phyloP scores from a whole-genome alignment of 768 basidiomycete genomes.

The Dioszegia hungarica region DNA sequence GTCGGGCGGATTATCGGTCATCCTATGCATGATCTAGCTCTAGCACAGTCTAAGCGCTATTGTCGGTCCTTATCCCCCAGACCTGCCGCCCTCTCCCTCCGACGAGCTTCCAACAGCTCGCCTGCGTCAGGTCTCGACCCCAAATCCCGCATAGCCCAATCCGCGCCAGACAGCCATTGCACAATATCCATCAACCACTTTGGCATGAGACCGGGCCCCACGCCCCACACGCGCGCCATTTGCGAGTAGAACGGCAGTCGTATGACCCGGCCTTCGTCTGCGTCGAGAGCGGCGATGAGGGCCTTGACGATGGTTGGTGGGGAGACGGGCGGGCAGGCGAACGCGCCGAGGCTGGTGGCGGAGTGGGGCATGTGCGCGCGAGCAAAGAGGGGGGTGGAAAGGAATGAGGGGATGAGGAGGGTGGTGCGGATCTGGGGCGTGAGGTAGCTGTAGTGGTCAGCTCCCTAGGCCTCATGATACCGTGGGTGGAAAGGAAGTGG shows the following conservation, averaged over 20 bases:
- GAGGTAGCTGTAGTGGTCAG: slow-evolving; percentile 55
- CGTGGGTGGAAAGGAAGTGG: background rate
- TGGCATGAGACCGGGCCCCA: slow-evolving; percentile 32
- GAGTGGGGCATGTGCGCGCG: slow-evolving; percentile 53
- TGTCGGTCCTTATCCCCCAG: background rate
- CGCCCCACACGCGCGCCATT: slow-evolving; percentile 19
- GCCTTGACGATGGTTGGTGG: slow-evolving; percentile 72
- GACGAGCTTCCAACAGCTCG: slow-evolving; percentile 18
- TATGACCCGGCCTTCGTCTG: slow-evolving; percentile 67
- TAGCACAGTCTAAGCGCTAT: background rate
- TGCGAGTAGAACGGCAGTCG: slow-evolving; percentile 56
- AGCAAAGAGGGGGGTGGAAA: slow-evolving; percentile 73
- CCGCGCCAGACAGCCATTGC: slow-evolving; percentile 61
- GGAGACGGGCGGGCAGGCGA: slow-evolving; percentile 69
- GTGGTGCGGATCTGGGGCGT: slow-evolving; percentile 80
- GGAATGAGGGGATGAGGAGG: slow-evolving; percentile 72
- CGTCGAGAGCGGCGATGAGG: slow-evolving; percentile 75
- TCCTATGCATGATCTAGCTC: too few relatives aligned
- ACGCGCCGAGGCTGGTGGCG: slow-evolving; percentile 44
- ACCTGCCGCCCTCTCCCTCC: background rate
- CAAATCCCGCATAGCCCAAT: slow-evolving; percentile 59
- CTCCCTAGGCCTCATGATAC: too few relatives aligned
- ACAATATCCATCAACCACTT: slow-evolving; percentile 55
- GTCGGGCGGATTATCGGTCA: too few relatives aligned
- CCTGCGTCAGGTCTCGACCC: slow-evolving; percentile 40